Percentiles rank a stretch among this genome's conserved stretches.
Conservation (phyloP, 257 asterid genomes). For the Ocimum tenuiflorum region DNA sequence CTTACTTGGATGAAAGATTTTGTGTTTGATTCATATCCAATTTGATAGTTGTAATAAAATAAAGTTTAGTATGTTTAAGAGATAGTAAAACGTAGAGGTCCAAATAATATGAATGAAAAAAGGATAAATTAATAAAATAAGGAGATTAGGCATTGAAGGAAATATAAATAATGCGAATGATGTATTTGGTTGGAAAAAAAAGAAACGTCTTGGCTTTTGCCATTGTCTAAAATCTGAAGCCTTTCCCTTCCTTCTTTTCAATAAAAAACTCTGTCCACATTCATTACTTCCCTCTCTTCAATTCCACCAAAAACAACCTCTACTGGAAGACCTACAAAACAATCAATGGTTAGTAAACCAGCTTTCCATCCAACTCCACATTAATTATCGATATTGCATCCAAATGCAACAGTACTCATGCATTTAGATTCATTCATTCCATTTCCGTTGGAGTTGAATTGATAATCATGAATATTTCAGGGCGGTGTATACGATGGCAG, state of each 20-base stretch:
- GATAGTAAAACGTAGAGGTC: neutral
- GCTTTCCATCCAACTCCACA: neutral
- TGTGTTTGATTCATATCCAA: too few species aligned
- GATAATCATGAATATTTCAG: slow-evolving; percentile 12
- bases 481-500: slow-evolving; percentile 3
- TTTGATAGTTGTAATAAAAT: too few species aligned
- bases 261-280: slow-evolving; percentile 4
- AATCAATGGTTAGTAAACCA: slow-evolving; percentile 18
- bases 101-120: neutral
- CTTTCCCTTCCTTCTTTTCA: slow-evolving; percentile 7
- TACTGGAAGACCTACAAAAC: neutral
- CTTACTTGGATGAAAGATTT: too few species aligned
- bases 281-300: slow-evolving; percentile 4
- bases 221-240: slow-evolving; percentile 9
- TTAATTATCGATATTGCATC: neutral
- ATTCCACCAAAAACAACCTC: neutral
- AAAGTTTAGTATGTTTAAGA: too few species aligned
- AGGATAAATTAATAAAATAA: neutral
- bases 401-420: neutral
- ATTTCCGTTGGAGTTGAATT: neutral
- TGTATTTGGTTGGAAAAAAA: neutral
- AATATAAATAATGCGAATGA: neutral
- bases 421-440: neutral
- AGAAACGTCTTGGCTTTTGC: slow-evolving; percentile 18
- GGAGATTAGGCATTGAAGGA: neutral